Conservation (phyloP, 202 grass and related monocot species). For the Bolboschoenoplectus hybrid region DNA sequence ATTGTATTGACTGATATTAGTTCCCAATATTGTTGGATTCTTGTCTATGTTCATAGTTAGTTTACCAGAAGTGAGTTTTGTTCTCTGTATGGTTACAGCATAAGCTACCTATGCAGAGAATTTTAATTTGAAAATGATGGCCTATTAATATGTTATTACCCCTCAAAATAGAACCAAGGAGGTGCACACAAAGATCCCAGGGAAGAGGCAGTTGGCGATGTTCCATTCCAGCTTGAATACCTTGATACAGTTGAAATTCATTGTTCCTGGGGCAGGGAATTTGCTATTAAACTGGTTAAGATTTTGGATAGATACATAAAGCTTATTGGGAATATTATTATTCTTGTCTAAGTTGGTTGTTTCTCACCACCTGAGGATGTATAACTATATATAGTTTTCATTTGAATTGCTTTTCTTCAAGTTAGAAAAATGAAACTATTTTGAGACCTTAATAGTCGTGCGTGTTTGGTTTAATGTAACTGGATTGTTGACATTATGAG, state of each 20-base stretch:
- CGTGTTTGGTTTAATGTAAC: too few relatives aligned
- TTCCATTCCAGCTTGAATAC: not conserved
- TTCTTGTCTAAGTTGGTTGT: not conserved
- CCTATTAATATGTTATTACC: not conserved
- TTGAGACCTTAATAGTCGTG: too few relatives aligned
- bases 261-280: not conserved
- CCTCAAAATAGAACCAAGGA: not conserved
- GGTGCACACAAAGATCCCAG: not conserved
- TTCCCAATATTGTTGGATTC: too few relatives aligned
- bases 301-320: not conserved
- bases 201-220: not conserved
- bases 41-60: too few relatives aligned
- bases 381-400: too few relatives aligned
- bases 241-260: not conserved
- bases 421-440: too few relatives aligned
- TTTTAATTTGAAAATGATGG: not conserved
- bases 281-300: not conserved
- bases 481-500: too few relatives aligned
- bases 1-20: too few relatives aligned
- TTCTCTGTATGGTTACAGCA: too few relatives aligned
- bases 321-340: not conserved
- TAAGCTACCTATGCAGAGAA: not conserved
- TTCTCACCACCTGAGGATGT: too few relatives aligned
- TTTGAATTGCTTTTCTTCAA: too few relatives aligned
- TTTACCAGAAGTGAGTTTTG: too few relatives aligned